Percentiles rank a stretch among this genome's conserved stretches.
Evolutionary conservation across 2,329 filamentous ascomycete genomes (phyloP).

Genomic region (Calonectria pteridis): DNA sequence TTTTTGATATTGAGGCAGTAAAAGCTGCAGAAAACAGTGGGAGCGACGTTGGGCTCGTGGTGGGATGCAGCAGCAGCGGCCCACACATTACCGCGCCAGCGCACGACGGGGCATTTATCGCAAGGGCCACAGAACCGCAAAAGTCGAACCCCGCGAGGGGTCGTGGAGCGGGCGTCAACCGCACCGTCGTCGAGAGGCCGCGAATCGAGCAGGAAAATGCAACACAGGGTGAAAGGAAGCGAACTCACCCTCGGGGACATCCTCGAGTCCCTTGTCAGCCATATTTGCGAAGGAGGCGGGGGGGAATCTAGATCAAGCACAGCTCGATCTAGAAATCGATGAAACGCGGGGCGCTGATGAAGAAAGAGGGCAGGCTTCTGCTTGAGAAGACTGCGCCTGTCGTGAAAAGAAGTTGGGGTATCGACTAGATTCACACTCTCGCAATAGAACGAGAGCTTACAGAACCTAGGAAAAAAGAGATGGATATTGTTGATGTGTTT

Average conservation of each 20-base stretch:
- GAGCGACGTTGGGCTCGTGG: constrained; percentile 29
- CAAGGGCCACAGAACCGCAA: constrained; percentile 27
- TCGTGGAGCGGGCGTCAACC: constrained; percentile 29
- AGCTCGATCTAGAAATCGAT: constrained; percentile 76
- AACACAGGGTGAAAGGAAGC: constrained; percentile 20
- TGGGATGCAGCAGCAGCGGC: constrained; percentile 26
- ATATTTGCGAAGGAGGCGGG: constrained; percentile 83
- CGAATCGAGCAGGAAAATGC: constrained; percentile 16
- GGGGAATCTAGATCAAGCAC: constrained; percentile 80
- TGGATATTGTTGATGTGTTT: constrained; percentile 49
- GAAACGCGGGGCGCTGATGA: constrained; percentile 54
- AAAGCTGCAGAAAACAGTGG: neutral
- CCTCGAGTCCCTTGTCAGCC: constrained; percentile 99
- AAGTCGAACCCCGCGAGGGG: constrained; percentile 25
- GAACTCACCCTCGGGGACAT: constrained; percentile 91
- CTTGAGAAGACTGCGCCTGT: constrained; percentile 49
- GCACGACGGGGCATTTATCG: constrained; percentile 22
- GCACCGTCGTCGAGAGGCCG: constrained; percentile 21
- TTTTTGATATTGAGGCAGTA: neutral
- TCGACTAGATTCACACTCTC: constrained; percentile 65
- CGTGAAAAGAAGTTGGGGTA: constrained; percentile 45
- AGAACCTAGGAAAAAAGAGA: constrained; percentile 56
- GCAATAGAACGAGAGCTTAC: constrained; percentile 57
- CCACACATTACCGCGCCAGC: constrained; percentile 27
- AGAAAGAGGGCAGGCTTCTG: constrained; percentile 54